These are phyloP conservation scores for Vigna reflexopilosa DNA, from an alignment of 306 rosid species.

Conservation along the genomic window DNA sequence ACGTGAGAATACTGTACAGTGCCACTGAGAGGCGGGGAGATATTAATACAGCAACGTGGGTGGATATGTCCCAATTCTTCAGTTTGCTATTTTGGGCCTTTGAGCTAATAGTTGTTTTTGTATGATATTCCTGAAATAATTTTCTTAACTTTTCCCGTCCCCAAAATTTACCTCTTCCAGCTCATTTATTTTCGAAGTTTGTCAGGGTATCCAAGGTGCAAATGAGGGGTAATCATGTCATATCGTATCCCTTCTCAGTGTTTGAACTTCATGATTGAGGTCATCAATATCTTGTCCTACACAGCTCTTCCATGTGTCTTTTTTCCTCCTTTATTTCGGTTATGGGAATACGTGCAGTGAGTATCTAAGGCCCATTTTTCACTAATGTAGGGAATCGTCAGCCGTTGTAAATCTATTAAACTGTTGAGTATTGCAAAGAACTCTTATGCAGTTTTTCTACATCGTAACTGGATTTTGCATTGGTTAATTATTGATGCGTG, in stretches of 20 bases:
- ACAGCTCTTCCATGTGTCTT: constrained; percentile 31
- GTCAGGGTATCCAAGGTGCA: constrained; percentile 22
- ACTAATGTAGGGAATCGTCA: constrained; percentile 45
- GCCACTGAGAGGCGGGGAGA: constrained; percentile 49
- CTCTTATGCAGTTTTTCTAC: constrained; percentile 4
- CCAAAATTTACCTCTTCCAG: constrained; percentile 44
- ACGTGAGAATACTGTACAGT: constrained; percentile 66
- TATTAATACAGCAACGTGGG: constrained; percentile 52
- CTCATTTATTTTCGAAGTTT: constrained; percentile 36
- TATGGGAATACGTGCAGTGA: constrained; percentile 44
- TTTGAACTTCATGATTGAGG: constrained; percentile 54
- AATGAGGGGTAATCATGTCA: constrained; percentile 32
- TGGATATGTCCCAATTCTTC: constrained; percentile 48
- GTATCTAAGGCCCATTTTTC: constrained; percentile 52
- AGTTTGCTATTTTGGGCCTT: constrained; percentile 49
- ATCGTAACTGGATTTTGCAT: neutral
- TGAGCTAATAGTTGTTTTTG: constrained; percentile 59
- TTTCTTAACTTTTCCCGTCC: constrained; percentile 51
- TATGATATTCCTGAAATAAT: constrained; percentile 61
- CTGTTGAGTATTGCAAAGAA: constrained; percentile 35
- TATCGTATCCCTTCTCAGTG: constrained; percentile 37
- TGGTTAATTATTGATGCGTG: neutral
- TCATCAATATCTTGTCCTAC: constrained; percentile 54
- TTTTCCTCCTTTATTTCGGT: neutral
- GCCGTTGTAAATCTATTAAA: constrained; percentile 56